phyloP scores from a whole-genome alignment of 495 filamentous ascomycete species.

The Parachaetomium inaequale region DNA sequence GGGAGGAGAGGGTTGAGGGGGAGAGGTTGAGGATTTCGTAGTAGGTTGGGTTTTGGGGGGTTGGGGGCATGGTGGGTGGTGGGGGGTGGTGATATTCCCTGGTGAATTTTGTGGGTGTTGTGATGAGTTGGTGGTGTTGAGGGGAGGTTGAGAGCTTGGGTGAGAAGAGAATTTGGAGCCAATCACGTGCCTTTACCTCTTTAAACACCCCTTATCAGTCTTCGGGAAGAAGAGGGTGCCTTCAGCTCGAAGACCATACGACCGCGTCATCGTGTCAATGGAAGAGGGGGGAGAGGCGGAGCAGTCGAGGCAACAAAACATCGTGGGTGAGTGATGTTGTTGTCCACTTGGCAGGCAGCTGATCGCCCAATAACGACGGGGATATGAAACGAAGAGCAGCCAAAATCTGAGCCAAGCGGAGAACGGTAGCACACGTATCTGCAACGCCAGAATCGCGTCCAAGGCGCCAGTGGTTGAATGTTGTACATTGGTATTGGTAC shows the following conservation, averaged over 20 bases:
- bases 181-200: conserved; percentile 12
- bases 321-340: background rate
- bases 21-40: conserved; percentile 46
- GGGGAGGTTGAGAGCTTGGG: background rate
- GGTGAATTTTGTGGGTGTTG: background rate
- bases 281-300: background rate
- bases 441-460: background rate
- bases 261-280: background rate
- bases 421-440: background rate
- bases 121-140: background rate
- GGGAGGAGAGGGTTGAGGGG: conserved; percentile 24
- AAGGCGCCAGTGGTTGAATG: conserved; percentile 10
- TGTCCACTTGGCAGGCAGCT: conserved; percentile 1
- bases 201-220: background rate
- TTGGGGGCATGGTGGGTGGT: background rate
- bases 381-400: background rate
- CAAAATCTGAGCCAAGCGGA: background rate
- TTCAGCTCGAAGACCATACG: background rate
- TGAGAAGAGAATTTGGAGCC: background rate
- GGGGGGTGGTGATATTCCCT: background rate
- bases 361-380: background rate
- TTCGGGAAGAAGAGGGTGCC: background rate
- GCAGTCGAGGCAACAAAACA: background rate
- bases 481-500: conserved; percentile 30
- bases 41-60: conserved; percentile 31